Evolutionary conservation across 345 rosid genomes (phyloP).

Genomic region (Noccaea caerulescens): DNA sequence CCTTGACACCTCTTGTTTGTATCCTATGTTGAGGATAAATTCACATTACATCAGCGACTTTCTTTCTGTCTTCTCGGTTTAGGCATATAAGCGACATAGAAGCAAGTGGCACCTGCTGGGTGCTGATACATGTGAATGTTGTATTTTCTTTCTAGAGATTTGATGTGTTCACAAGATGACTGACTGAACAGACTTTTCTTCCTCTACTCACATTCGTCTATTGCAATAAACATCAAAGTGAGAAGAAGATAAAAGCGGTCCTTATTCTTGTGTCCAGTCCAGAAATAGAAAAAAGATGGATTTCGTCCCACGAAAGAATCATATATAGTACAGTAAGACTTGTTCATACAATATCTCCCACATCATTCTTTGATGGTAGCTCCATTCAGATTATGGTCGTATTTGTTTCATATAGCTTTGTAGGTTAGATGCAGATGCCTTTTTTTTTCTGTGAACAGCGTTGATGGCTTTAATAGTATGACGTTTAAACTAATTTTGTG

Average conservation of each 20-base stretch:
- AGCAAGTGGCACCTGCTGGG: neutral
- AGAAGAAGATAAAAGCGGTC: conserved; percentile 29
- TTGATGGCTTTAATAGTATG: too few relatives aligned
- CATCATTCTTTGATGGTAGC: too few relatives aligned
- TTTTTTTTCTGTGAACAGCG: too few relatives aligned
- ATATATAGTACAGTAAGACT: too few relatives aligned
- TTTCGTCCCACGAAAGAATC: too few relatives aligned
- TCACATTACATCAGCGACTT: neutral
- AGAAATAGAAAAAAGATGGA: neutral
- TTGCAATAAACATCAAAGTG: conserved; percentile 29
- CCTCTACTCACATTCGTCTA: neutral
- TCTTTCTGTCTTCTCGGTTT: neutral
- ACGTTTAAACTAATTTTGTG: too few relatives aligned
- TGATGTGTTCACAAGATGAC: conserved; percentile 19
- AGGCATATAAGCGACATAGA: neutral
- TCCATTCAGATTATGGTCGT: too few relatives aligned
- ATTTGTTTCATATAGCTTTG: too few relatives aligned
- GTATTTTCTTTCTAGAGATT: neutral
- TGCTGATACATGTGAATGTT: conserved; percentile 4
- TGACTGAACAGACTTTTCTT: neutral
- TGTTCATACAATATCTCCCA: too few relatives aligned
- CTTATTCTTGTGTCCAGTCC: neutral
- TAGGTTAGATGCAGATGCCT: too few relatives aligned
- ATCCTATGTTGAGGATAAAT: conserved; percentile 20
- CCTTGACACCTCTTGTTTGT: conserved; percentile 10